Base-by-base conservation (phyloP, 1,284 basidiomycete species). In the Anthracocystis walkeri region DNA sequence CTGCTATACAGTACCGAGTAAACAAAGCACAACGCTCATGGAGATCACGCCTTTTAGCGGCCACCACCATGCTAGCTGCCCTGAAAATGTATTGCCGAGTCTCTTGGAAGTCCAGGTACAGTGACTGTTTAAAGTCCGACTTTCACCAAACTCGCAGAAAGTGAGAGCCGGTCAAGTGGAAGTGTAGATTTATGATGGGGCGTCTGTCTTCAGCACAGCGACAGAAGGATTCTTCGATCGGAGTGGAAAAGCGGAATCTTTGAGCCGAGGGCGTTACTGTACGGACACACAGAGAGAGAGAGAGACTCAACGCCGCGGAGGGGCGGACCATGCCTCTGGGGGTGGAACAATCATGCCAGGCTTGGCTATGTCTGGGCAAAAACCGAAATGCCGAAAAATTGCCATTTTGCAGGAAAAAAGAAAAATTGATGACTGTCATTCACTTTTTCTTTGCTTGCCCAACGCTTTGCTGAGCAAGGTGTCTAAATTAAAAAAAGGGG, bases 51-150 rank as follows among this genome's bases (percentile, higher is more conserved):
- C 29, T n/a, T n/a, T n/a, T 27, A 7, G 29, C 8, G 45, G 14
- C 25, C 33, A 35, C 8, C 33, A 35, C 8, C 33, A 7, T 35
- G 6, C 6, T 14, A 35, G 33, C 33, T 35, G 33, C 33, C 33
- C 25, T 20, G 27, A 29, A 29, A 11, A 33, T 49, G 48, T 23
- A 49, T 49, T 33, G 48, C 48, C 48, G 48, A 49, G 48, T n/a
- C 27, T 33, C 48, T 49, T 49, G 48, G 20, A 44, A 23, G 16
- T n/a, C 29, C 29, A 29, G 33, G 33, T 35, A 35, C 33, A 35
- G 33, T 35, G 12, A 14, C 33, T 35, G 33, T 35, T 35, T 12
- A 35, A 35, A 35, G 33, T 12, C 33, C 33, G 33, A 35, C 33
- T 8, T 14, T 35, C 8, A 35, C 33, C 33, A 35, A 31, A 31